These are phyloP conservation scores for Nicotiana otophora DNA, from an alignment of 257 asterid species.

Conservation along the genomic window DNA sequence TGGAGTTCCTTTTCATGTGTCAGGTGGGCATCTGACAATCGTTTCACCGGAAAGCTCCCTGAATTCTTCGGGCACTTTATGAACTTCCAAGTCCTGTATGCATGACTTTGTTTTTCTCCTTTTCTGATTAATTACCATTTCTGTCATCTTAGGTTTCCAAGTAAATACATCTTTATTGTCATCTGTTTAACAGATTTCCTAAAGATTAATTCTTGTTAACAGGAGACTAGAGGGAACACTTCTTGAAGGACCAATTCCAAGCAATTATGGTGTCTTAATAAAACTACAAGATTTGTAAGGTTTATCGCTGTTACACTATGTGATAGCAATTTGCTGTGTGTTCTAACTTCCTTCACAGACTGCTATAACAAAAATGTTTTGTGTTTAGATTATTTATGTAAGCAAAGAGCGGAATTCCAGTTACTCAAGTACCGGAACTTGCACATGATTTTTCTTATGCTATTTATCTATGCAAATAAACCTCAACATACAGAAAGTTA, in stretches of 20 bases:
- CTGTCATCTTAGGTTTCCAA: background rate
- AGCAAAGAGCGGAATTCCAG: no score
- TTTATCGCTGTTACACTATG: background rate
- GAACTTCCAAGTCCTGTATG: constrained; percentile 46
- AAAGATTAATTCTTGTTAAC: background rate
- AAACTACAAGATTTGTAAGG: constrained; percentile 52
- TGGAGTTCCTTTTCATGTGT: constrained; percentile 14
- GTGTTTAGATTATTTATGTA: background rate
- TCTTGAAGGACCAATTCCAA: constrained; percentile 59
- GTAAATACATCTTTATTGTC: background rate
- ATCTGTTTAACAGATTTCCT: background rate
- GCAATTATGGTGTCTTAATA: constrained; percentile 42
- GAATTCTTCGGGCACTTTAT: constrained; percentile 43
- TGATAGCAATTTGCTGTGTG: background rate
- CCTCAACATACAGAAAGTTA: no score
- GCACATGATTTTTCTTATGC: no score
- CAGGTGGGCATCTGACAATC: constrained; percentile 66
- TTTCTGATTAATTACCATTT: background rate
- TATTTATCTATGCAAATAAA: no score
- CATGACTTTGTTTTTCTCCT: background rate
- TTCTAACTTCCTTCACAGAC: background rate
- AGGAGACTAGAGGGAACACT: constrained; percentile 63
- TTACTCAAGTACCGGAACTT: no score
- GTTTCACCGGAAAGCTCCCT: constrained; percentile 56
- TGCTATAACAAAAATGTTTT: background rate